phyloP scores from a whole-genome alignment of 2,329 filamentous ascomycete genomes.

The Kalaharituber pfeilii region DNA sequence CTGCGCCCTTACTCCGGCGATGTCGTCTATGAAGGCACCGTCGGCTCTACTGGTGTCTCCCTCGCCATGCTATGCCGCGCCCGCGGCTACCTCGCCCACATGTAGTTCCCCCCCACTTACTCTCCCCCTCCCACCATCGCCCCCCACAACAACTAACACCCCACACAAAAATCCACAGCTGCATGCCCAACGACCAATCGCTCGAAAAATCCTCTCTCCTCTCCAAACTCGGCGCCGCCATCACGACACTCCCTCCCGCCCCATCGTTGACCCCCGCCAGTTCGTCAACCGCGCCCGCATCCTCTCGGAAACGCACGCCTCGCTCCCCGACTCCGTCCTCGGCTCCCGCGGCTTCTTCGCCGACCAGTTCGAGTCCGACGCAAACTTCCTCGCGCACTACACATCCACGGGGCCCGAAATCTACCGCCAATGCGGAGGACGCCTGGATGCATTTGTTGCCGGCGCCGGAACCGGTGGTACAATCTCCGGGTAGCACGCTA shows the following conservation, averaged over 20 bases:
- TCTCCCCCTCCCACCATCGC: background rate
- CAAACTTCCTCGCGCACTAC: slow-evolving; percentile 77
- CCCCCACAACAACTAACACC: background rate
- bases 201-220: slow-evolving; percentile 79
- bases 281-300: slow-evolving; percentile 82
- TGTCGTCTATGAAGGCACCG: slow-evolving; percentile 93
- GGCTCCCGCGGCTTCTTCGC: slow-evolving; percentile 62
- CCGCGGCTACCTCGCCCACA: slow-evolving; percentile 77
- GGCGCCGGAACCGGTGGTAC: slow-evolving; percentile 92
- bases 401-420: slow-evolving; percentile 80
- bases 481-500: slow-evolving; percentile 72
- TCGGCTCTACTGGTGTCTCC: slow-evolving; percentile 90
- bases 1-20: slow-evolving; percentile 68
- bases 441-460: slow-evolving; percentile 72
- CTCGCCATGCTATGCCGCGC: slow-evolving; percentile 77
- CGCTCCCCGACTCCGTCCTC: background rate
- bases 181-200: slow-evolving; percentile 87
- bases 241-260: slow-evolving; percentile 82
- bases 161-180: slow-evolving; percentile 32
- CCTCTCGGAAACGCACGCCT: slow-evolving; percentile 57
- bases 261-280: slow-evolving; percentile 82
- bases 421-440: slow-evolving; percentile 54
- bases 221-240: slow-evolving; percentile 73
- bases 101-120: slow-evolving; percentile 32
- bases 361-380: slow-evolving; percentile 83